A percentile compares a stretch with the other conserved stretches of the same genome.
Evolutionary conservation across 306 rosid species (phyloP).

Genomic region (Castanospermum australe): DNA sequence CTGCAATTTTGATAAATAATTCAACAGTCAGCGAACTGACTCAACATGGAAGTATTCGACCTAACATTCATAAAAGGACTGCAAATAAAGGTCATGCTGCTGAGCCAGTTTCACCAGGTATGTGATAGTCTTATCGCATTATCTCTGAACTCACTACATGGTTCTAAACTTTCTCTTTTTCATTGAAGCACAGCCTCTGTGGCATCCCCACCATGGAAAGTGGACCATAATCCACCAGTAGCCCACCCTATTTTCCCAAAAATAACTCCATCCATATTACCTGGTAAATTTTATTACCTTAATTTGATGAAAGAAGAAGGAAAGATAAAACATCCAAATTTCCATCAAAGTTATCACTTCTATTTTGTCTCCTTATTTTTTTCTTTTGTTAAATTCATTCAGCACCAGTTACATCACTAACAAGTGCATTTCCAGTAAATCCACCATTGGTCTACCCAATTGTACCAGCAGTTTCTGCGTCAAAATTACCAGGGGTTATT

Average conservation of each 20-base stretch:
- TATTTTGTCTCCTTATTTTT: not conserved
- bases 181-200: conserved; percentile 30
- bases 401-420: conserved; percentile 45
- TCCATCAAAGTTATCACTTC: not conserved
- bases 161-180: not conserved
- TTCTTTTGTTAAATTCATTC: conserved; percentile 15
- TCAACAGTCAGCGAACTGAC: conserved; percentile 5
- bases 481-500: conserved; percentile 40
- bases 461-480: conserved; percentile 42
- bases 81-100: not conserved
- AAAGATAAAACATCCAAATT: not conserved
- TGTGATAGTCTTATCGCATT: not conserved
- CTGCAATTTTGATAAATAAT: not conserved
- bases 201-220: conserved; percentile 39
- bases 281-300: conserved; percentile 36
- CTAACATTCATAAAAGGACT: not conserved
- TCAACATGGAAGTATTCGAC: conserved; percentile 24
- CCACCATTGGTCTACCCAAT: conserved; percentile 34
- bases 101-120: conserved; percentile 38
- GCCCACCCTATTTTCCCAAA: conserved; percentile 25
- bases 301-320: not conserved
- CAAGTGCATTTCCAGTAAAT: conserved; percentile 36
- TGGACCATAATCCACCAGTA: conserved; percentile 24
- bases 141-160: conserved; percentile 12
- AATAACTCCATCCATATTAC: conserved; percentile 39